Percentiles rank a stretch among this genome's conserved stretches.
Conservation (phyloP, 768 basidiomycete species). For the Auricularia heimuer region DNA sequence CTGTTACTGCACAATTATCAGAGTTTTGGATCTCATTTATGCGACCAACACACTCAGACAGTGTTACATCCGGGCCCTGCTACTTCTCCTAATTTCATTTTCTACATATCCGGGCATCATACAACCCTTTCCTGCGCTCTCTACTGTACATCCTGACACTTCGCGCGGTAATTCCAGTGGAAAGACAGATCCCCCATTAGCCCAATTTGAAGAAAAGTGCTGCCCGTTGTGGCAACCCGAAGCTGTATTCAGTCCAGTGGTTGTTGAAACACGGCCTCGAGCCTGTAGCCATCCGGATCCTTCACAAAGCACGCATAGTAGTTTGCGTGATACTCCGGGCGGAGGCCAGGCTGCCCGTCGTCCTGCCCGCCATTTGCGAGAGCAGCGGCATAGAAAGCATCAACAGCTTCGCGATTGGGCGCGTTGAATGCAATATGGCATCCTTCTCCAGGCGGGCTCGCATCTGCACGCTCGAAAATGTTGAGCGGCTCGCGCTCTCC, state of each 20-base stretch:
- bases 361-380: neutral
- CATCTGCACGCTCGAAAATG: neutral
- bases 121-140: too few relatives aligned
- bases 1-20: too few relatives aligned
- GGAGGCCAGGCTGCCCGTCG: neutral
- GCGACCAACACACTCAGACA: too few relatives aligned
- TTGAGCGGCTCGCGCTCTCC: neutral
- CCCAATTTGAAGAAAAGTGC: too few relatives aligned
- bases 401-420: neutral
- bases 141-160: too few relatives aligned
- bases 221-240: too few relatives aligned
- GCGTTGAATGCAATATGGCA: slow-evolving; percentile 2
- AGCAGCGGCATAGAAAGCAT: slow-evolving; percentile 2
- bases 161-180: too few relatives aligned
- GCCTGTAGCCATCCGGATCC: neutral
- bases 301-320: slow-evolving; percentile 3
- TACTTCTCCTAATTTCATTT: too few relatives aligned
- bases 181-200: too few relatives aligned
- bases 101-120: too few relatives aligned
- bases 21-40: too few relatives aligned
- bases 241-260: neutral
- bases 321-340: neutral
- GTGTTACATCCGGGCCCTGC: too few relatives aligned
- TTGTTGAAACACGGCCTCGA: neutral
- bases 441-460: neutral